These are phyloP conservation scores for Tricholoma terreum DNA, from an alignment of 768 basidiomycete species.

Conservation along the genomic window DNA sequence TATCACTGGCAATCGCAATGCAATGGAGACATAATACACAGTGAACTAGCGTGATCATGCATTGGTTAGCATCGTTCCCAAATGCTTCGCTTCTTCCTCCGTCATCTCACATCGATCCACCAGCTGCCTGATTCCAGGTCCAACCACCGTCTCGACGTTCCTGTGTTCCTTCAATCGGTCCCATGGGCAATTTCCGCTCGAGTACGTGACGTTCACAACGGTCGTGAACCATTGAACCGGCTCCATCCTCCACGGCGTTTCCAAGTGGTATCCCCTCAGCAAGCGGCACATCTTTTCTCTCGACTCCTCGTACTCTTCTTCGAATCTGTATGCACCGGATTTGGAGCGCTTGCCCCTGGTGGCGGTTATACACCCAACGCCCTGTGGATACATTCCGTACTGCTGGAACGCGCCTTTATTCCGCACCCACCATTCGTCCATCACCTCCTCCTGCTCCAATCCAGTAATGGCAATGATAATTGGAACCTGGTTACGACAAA, in stretches of 20 bases:
- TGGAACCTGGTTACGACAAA: conserved; percentile 38
- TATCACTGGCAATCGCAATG: too few relatives aligned
- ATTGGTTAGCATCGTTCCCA: conserved; percentile 7
- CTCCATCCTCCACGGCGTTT: conserved; percentile 9
- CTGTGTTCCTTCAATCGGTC: conserved; percentile 5
- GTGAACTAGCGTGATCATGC: neutral
- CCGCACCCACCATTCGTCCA: conserved; percentile 33
- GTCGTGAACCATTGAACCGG: conserved; percentile 13
- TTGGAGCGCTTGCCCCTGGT: conserved; percentile 19
- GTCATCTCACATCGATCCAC: conserved; percentile 14
- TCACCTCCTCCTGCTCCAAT: conserved; percentile 27
- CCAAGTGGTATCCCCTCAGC: conserved; percentile 12
- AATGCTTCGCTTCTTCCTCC: conserved; percentile 7
- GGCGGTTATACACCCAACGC: conserved; percentile 39
- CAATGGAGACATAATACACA: neutral
- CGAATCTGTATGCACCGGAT: conserved; percentile 15
- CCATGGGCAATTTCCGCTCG: conserved; percentile 3
- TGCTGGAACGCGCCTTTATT: conserved; percentile 26
- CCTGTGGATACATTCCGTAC: conserved; percentile 27
- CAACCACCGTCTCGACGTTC: conserved; percentile 3
- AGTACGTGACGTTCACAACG: conserved; percentile 12
- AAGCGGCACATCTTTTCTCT: conserved; percentile 19
- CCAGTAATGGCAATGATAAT: conserved; percentile 37
- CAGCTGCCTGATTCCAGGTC: conserved; percentile 8
- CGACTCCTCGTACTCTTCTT: conserved; percentile 31